phyloP scores from a whole-genome alignment of 495 filamentous ascomycete species.

The Aspergillus sparsus region DNA sequence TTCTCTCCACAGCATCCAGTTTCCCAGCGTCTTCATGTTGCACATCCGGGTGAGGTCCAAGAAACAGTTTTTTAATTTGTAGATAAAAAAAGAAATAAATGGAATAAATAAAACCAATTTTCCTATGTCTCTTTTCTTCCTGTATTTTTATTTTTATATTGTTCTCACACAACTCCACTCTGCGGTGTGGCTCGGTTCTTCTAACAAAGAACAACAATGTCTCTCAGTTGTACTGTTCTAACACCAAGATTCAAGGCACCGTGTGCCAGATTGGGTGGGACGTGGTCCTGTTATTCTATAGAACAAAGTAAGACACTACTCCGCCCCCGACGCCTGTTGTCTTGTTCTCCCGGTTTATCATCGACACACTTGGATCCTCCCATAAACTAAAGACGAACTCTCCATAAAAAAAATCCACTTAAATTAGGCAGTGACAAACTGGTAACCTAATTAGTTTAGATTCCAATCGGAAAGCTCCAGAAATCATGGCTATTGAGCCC shows the following conservation, averaged over 20 bases:
- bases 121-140: not conserved
- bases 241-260: not conserved
- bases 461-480: not conserved
- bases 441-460: not conserved
- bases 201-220: not conserved
- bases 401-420: too few relatives aligned
- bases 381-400: not conserved
- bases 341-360: too few relatives aligned
- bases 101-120: not conserved
- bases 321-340: too few relatives aligned
- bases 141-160: not conserved
- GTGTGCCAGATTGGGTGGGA: not conserved
- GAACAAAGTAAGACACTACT: not conserved
- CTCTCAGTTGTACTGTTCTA: not conserved
- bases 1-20: not conserved
- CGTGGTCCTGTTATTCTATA: not conserved
- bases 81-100: not conserved
- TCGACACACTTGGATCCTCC: not conserved
- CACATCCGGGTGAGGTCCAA: constrained; percentile 14
- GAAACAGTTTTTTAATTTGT: not conserved
- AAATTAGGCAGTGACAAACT: too few relatives aligned
- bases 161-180: constrained; percentile 2
- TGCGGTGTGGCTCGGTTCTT: constrained; percentile 15
- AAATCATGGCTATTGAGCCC: not conserved
- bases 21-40: constrained; percentile 10